Evolutionary conservation across 2,329 filamentous ascomycete species (phyloP).

Genomic region (Colletotrichum karsti): DNA sequence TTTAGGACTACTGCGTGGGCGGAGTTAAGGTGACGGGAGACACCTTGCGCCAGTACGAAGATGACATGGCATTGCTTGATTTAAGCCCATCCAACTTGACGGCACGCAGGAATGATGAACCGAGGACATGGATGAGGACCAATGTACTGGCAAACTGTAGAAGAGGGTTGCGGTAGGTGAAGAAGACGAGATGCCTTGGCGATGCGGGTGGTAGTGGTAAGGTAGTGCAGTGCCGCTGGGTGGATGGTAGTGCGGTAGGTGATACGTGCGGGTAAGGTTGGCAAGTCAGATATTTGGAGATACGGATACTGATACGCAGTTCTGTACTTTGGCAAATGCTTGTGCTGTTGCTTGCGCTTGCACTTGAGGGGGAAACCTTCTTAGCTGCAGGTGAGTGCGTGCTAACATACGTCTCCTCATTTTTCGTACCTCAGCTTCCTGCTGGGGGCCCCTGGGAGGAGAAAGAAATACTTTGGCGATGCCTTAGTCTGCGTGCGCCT

Average conservation of each 20-base stretch:
- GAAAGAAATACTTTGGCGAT: not conserved
- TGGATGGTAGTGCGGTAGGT: too few relatives aligned
- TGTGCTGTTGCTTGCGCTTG: constrained; percentile 10
- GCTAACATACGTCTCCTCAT: constrained; percentile 9
- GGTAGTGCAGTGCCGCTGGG: not conserved
- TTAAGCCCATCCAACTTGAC: too few relatives aligned
- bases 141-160: not conserved
- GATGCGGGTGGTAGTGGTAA: not conserved
- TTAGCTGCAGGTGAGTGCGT: constrained; percentile 15
- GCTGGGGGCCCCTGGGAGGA: not conserved
- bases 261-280: not conserved
- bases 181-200: not conserved
- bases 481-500: too few relatives aligned
- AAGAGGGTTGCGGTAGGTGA: not conserved
- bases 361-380: not conserved
- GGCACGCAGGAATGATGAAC: too few relatives aligned
- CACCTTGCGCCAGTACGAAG: not conserved
- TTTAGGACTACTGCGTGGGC: not conserved
- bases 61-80: not conserved
- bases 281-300: not conserved
- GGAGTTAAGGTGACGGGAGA: not conserved
- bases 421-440: not conserved
- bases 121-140: too few relatives aligned
- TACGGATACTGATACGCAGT: not conserved
- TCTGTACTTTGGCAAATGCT: not conserved